These are phyloP conservation scores for Biscogniauxia sp. DNA, from an alignment of 2,329 filamentous ascomycete species.

Conservation along the genomic window DNA sequence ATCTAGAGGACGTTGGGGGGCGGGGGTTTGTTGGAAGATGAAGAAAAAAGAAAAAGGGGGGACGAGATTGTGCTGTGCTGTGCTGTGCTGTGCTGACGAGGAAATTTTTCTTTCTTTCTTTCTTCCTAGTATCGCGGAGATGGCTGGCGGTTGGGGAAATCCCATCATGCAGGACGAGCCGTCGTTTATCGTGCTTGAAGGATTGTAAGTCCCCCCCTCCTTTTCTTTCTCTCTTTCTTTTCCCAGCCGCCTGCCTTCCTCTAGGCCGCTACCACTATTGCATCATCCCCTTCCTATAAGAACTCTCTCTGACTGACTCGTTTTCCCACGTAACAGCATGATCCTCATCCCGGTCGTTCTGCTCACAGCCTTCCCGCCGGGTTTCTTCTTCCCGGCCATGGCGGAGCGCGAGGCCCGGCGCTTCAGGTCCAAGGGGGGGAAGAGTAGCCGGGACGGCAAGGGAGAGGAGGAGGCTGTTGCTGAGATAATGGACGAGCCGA, in stretches of 20 bases:
- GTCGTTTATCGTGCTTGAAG: conserved; percentile 58
- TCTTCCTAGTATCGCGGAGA: conserved; percentile 53
- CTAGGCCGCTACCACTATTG: too few species aligned
- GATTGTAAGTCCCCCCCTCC: conserved; percentile 39
- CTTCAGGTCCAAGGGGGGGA: conserved; percentile 23
- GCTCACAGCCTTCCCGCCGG: conserved; percentile 53
- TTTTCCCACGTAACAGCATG: conserved; percentile 35
- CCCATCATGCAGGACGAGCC: conserved; percentile 61
- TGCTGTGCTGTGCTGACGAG: not conserved
- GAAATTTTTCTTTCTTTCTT: not conserved
- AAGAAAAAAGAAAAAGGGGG: too few species aligned
- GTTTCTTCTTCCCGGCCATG: conserved; percentile 56
- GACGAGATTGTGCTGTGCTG: not conserved
- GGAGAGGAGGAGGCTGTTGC: conserved; percentile 8
- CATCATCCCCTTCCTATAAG: too few species aligned
- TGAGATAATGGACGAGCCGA: conserved; percentile 1
- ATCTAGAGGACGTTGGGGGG: too few species aligned
- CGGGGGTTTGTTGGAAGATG: not conserved
- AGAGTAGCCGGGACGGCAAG: conserved; percentile 17
- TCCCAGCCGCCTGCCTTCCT: too few species aligned
- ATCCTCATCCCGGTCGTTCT: conserved; percentile 48
- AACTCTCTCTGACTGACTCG: too few species aligned
- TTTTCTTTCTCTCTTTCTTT: conserved; percentile 1
- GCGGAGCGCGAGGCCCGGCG: conserved; percentile 31
- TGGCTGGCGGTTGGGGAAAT: conserved; percentile 64